Evolutionary conservation across 805 yeast species (phyloP), one percentile per base, ranked within the genome.

Genomic region (Brettanomyces custersianus): DNA sequence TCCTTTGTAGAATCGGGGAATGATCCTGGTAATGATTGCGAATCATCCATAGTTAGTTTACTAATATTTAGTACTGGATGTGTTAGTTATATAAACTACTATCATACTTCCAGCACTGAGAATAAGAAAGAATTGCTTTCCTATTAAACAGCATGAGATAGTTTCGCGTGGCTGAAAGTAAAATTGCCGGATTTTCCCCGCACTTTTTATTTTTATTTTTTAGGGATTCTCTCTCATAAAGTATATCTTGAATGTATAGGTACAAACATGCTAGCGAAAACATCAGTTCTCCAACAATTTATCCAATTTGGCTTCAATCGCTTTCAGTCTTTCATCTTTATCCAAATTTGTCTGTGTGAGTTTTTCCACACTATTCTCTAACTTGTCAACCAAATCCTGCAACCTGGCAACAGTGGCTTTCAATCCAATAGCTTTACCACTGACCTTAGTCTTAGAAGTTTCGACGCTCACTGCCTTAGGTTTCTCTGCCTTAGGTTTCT

Each of bases 361-460:
- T 37, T 58, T 66, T 9, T 63, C 48, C 31, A 83, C 70, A 30
- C 77, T 72, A 0, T 59, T 37, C 52, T 82, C 87, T 32, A 83
- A 64, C 20, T 66, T 62, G 3, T 63, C 60, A 16, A 80, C 86
- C 23, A 83, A 56, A 2, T 60, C 40, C 4, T 81, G 74, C 37
- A 83, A 62, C 43, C 71, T 78, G 44, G 80, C 90, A 22, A 82
- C 78, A 1, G 86, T 75, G 8, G 74, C 80, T 48, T 80, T 80
- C 40, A 83, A 64, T 1, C 87, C 81, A 22, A 81, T 68, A 15
- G 83, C 74, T 11, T 15, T 24, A 20, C 69, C 66, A 20, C 63
- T 54, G 52, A 36, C 7, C 32, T 43, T 28, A 38, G 37, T 21
- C 47, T 38, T 23, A 12, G 17, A 16, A 8, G 42, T 37, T 22